phyloP scores from a whole-genome alignment of 257 asterid species.

The Marsdenia floribunda region DNA sequence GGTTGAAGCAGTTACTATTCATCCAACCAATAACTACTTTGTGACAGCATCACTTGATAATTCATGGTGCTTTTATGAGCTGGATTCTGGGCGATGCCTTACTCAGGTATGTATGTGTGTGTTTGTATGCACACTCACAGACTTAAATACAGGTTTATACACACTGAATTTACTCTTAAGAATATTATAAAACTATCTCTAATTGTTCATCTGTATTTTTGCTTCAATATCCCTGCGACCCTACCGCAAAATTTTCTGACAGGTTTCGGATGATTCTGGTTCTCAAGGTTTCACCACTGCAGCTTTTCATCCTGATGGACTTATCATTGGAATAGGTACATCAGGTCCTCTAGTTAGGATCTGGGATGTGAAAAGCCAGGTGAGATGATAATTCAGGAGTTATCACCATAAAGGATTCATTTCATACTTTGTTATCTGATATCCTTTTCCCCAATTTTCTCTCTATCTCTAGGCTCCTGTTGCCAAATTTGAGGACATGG shows the following conservation, averaged over 20 bases:
- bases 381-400: constrained; percentile 16
- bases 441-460: not conserved
- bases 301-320: constrained; percentile 99
- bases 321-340: constrained; percentile 96
- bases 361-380: constrained; percentile 99
- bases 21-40: constrained; percentile 84
- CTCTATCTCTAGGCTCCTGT: constrained; percentile 52
- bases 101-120: constrained; percentile 52
- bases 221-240: not conserved
- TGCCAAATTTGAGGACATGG: constrained; percentile 83
- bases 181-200: not conserved
- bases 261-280: constrained; percentile 78
- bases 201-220: not conserved
- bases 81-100: constrained; percentile 89
- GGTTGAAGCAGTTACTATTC: constrained; percentile 98
- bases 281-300: constrained; percentile 84
- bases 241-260: constrained; percentile 16
- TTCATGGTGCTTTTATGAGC: constrained; percentile 96
- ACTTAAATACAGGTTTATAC: not conserved
- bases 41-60: constrained; percentile 94
- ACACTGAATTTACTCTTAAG: not conserved
- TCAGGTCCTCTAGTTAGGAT: constrained; percentile 66
- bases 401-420: not conserved
- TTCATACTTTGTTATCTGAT: not conserved
- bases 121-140: not conserved